Conservation (phyloP, 192 early-diverging fungal species). For the Piromyces sp. region DNA sequence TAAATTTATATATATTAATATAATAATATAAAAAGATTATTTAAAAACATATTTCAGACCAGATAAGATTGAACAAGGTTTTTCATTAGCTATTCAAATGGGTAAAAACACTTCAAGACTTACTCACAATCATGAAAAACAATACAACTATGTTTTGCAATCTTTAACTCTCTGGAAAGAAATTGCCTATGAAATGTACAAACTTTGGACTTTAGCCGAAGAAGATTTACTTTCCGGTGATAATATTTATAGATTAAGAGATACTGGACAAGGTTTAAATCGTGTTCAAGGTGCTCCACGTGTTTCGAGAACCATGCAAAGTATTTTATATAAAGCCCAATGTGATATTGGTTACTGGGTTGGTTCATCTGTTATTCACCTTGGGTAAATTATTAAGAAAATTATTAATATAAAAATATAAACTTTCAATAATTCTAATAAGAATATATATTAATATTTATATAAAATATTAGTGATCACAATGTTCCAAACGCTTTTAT, state of each 20-base stretch:
- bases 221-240: constrained; percentile 49
- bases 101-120: constrained; percentile 74
- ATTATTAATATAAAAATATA: too few relatives aligned
- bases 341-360: constrained; percentile 66
- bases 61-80: constrained; percentile 31
- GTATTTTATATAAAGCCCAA: constrained; percentile 73
- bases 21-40: constrained; percentile 23
- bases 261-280: constrained; percentile 95
- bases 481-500: constrained; percentile 96
- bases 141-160: constrained; percentile 85
- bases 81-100: constrained; percentile 64
- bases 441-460: too few relatives aligned
- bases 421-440: too few relatives aligned
- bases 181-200: constrained; percentile 93
- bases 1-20: too few relatives aligned
- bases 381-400: too few relatives aligned
- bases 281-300: constrained; percentile 78
- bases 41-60: constrained; percentile 55
- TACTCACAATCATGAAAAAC: constrained; percentile 78
- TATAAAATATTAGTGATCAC: background rate
- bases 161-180: constrained; percentile 90
- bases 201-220: constrained; percentile 83
- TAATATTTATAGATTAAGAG: constrained; percentile 72
- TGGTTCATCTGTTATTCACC: constrained; percentile 85
- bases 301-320: constrained; percentile 71